Percentiles rank a stretch among this genome's conserved stretches.
phyloP scores from a whole-genome alignment of 306 rosid species.

The Fragaria ananassa region DNA sequence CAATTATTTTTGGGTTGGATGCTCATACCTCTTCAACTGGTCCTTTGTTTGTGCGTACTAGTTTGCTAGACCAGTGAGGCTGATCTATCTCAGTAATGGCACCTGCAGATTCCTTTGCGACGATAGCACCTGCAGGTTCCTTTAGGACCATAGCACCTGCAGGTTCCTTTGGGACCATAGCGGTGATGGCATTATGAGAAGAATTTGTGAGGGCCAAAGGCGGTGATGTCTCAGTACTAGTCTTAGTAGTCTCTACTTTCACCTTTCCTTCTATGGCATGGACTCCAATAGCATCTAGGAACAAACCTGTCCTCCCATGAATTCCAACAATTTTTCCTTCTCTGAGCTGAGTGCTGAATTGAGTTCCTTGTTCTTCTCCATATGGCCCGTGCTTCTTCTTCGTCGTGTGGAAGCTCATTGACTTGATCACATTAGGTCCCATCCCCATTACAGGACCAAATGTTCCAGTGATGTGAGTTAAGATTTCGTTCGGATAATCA shows the following conservation, averaged over 20 bases:
- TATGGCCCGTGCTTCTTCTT: slow-evolving; percentile 64
- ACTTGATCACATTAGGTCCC: slow-evolving; percentile 70
- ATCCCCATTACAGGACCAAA: slow-evolving; percentile 67
- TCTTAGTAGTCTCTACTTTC: background rate
- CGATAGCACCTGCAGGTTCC: slow-evolving; percentile 22
- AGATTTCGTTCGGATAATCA: slow-evolving; percentile 70
- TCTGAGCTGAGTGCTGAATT: slow-evolving; percentile 56
- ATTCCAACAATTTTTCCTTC: slow-evolving; percentile 81
- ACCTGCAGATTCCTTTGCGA: slow-evolving; percentile 28
- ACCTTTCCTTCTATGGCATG: slow-evolving; percentile 70
- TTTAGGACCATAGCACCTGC: background rate
- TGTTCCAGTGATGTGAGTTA: slow-evolving; percentile 78
- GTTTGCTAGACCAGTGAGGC: slow-evolving; percentile 49
- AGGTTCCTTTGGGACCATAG: slow-evolving; percentile 24
- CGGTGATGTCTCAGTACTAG: background rate
- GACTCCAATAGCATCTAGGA: slow-evolving; percentile 82
- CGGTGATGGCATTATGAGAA: background rate
- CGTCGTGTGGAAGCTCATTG: slow-evolving; percentile 74
- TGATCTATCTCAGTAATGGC: slow-evolving; percentile 39
- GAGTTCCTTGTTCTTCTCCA: slow-evolving; percentile 77
- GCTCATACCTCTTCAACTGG: slow-evolving; percentile 53
- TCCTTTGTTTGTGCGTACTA: slow-evolving; percentile 42
- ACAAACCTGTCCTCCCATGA: slow-evolving; percentile 82
- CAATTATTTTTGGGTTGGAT: background rate
- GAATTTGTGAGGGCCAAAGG: background rate